phyloP scores from a whole-genome alignment of 2,329 filamentous ascomycete genomes.

The Microascus cirrosus region DNA sequence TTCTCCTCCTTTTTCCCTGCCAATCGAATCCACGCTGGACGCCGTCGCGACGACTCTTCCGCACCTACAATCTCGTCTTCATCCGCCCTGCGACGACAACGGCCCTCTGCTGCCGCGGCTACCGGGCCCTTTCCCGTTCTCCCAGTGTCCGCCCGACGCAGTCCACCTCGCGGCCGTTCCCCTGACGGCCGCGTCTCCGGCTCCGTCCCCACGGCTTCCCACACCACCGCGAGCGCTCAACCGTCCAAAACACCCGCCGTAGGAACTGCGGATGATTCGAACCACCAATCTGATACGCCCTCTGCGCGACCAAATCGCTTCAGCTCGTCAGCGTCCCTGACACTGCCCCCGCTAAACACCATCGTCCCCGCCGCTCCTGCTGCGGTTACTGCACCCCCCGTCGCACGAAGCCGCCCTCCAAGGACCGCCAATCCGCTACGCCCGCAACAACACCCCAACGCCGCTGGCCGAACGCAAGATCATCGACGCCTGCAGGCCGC shows the following conservation, averaged over 20 bases:
- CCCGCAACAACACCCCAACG: neutral
- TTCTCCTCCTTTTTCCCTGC: neutral
- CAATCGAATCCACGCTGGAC: slow-evolving; percentile 2
- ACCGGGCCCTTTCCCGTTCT: neutral
- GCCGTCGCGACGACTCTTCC: slow-evolving; percentile 9
- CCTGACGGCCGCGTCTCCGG: slow-evolving; percentile 29
- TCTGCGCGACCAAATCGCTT: neutral
- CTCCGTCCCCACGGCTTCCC: slow-evolving; percentile 36
- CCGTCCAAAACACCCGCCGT: slow-evolving; percentile 5
- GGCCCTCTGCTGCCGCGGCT: slow-evolving; percentile 5
- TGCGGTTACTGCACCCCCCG: neutral
- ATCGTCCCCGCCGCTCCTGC: neutral
- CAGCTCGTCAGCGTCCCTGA: neutral
- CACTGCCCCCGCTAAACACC: neutral
- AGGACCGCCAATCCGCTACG: slow-evolving; percentile 5
- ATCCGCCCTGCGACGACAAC: neutral
- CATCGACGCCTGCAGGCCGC: slow-evolving; percentile 15
- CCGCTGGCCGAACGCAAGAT: neutral
- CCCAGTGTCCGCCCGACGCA: neutral
- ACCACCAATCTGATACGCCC: neutral
- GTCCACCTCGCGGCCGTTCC: slow-evolving; percentile 25
- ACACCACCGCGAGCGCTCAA: slow-evolving; percentile 13
- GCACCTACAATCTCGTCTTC: slow-evolving; percentile 6
- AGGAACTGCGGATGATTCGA: slow-evolving; percentile 4
- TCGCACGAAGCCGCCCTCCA: neutral